phyloP scores from a whole-genome alignment of 2,329 filamentous ascomycete species.

The Sphaerulina musiva region DNA sequence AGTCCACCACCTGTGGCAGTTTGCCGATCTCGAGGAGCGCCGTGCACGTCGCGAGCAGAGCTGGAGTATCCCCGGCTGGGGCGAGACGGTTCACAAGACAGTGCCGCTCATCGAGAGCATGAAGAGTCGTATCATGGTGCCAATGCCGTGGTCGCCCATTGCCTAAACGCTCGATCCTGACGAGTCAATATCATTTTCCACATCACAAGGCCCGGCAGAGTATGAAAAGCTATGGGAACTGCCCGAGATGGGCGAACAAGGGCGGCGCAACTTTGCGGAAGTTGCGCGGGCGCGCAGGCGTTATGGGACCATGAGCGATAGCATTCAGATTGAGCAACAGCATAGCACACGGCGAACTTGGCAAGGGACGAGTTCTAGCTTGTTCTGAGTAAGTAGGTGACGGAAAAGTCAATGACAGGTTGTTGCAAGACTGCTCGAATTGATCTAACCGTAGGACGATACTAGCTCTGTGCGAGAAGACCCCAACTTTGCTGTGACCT shows the following conservation, averaged over 20 bases:
- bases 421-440: not conserved
- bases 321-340: not conserved
- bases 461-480: too few relatives aligned
- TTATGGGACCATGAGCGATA: not conserved
- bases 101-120: slow-evolving; percentile 94
- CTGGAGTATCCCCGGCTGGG: slow-evolving; percentile 90
- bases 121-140: slow-evolving; percentile 88
- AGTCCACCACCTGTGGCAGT: slow-evolving; percentile 97
- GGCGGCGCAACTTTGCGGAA: not conserved
- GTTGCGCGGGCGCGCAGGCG: not conserved
- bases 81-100: slow-evolving; percentile 74
- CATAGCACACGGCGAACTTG: not conserved
- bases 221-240: not conserved
- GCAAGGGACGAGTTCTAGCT: not conserved
- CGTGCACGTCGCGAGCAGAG: slow-evolving; percentile 86
- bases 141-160: slow-evolving; percentile 94
- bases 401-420: not conserved
- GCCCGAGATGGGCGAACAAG: not conserved
- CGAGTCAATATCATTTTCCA: not conserved
- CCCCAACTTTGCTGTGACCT: too few relatives aligned
- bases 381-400: not conserved
- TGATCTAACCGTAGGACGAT: too few relatives aligned
- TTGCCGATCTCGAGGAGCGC: slow-evolving; percentile 90
- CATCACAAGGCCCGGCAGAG: not conserved
- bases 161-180: slow-evolving; percentile 27